A percentile compares a stretch with the other conserved stretches of the same genome.
phyloP scores from a whole-genome alignment of 2,329 filamentous ascomycete species.

The Ceratocystiopsis minuta region DNA sequence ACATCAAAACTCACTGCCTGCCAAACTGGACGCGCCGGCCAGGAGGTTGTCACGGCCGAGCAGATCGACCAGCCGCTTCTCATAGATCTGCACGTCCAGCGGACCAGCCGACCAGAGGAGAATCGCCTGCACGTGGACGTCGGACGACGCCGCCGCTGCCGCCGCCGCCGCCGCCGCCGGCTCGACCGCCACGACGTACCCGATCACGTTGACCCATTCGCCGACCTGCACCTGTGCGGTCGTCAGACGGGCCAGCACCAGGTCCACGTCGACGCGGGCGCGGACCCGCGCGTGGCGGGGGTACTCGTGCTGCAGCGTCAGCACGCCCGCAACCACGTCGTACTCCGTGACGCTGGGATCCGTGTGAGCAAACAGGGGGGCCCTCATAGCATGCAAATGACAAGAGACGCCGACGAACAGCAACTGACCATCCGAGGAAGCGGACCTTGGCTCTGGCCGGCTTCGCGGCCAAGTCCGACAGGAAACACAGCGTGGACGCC shows the following conservation, averaged over 20 bases:
- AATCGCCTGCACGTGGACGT: conserved; percentile 48
- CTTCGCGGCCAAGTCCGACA: conserved; percentile 37
- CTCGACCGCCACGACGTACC: conserved; percentile 40
- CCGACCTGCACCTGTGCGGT: conserved; percentile 49
- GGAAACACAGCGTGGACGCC: conserved; percentile 40
- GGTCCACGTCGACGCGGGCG: conserved; percentile 50
- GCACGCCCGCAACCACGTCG: conserved; percentile 33
- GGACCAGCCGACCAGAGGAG: conserved; percentile 62
- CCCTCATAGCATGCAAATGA: no score
- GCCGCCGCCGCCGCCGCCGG: conserved; percentile 2
- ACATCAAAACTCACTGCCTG: no score
- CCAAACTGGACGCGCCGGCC: no score
- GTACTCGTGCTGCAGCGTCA: conserved; percentile 52
- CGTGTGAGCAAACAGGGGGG: background rate
- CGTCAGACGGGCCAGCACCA: conserved; percentile 49
- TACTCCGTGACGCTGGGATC: conserved; percentile 31
- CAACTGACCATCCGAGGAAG: conserved; percentile 71
- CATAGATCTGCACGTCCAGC: conserved; percentile 54
- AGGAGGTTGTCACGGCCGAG: background rate
- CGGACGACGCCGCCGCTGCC: background rate
- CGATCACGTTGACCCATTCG: conserved; percentile 80
- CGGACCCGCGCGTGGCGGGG: conserved; percentile 27
- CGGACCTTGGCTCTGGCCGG: conserved; percentile 60
- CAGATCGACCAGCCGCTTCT: conserved; percentile 30
- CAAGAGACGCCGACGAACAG: no score